Percentiles rank a stretch among this genome's conserved stretches.
phyloP scores from a whole-genome alignment of 352 stramenopile genomes.

The Poterioochromonas sp. region DNA sequence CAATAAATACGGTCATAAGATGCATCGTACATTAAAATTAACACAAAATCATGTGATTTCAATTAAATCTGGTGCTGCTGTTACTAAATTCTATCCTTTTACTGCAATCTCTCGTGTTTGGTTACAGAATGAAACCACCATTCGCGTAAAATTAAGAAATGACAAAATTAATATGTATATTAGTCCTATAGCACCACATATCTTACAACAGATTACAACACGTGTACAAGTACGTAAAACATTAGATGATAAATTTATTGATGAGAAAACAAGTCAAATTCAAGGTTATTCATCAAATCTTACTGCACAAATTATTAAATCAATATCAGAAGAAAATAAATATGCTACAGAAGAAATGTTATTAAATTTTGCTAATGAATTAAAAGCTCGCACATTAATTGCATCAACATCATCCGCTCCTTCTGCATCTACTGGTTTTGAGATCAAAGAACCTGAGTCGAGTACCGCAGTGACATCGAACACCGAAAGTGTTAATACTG shows the following conservation, averaged over 20 bases:
- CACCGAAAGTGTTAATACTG: background rate
- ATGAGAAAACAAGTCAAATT: too few relatives aligned
- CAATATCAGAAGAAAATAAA: background rate
- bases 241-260: background rate
- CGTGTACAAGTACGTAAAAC: slow-evolving; percentile 5
- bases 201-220: slow-evolving; percentile 19
- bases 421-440: too few relatives aligned
- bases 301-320: slow-evolving; percentile 1
- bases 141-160: background rate
- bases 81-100: slow-evolving; percentile 18
- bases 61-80: background rate
- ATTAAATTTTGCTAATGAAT: background rate
- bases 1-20: slow-evolving; percentile 28
- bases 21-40: background rate
- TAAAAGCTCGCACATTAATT: background rate
- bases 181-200: background rate
- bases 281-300: too few relatives aligned
- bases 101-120: background rate
- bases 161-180: slow-evolving; percentile 11
- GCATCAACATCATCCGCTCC: background rate
- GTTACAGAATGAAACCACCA: background rate
- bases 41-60: slow-evolving; percentile 21
- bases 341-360: background rate
- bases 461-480: background rate
- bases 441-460: too few relatives aligned